Conservation (phyloP, 1,284 basidiomycete genomes). For the Ganoderma resinaceum region DNA sequence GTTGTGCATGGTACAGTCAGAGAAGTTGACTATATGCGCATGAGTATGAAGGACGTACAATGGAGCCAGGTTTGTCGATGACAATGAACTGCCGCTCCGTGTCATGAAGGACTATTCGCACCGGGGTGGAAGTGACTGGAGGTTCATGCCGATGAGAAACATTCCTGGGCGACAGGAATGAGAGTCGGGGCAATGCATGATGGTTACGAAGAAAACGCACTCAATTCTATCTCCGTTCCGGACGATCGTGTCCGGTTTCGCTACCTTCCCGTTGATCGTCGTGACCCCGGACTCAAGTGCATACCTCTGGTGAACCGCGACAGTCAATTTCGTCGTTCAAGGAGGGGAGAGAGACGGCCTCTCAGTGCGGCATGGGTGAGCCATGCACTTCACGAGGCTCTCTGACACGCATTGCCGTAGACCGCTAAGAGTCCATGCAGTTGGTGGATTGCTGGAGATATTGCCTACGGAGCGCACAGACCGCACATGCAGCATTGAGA, state of each 20-base stretch:
- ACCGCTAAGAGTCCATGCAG: background rate
- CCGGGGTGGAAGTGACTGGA: constrained; percentile 88
- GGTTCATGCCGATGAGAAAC: constrained; percentile 97
- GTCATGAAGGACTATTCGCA: constrained; percentile 84
- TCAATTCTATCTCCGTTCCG: constrained; percentile 91
- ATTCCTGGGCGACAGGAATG: constrained; percentile 63
- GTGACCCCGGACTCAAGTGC: constrained; percentile 95
- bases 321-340: constrained; percentile 12
- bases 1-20: background rate
- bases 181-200: background rate
- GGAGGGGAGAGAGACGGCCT: background rate
- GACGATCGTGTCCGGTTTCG: constrained; percentile 82
- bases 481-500: constrained; percentile 26
- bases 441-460: background rate
- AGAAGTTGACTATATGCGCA: too few relatives aligned
- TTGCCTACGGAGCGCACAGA: background rate
- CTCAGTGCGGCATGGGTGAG: constrained; percentile 12
- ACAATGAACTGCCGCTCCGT: constrained; percentile 85
- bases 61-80: constrained; percentile 94
- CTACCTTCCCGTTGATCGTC: constrained; percentile 88
- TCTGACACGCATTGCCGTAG: background rate
- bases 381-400: background rate
- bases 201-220: constrained; percentile 56
- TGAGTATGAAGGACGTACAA: constrained; percentile 60
- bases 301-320: constrained; percentile 65